Evolutionary conservation across 2,329 filamentous ascomycete species (phyloP).

Genomic region (Aspergillus sp.): DNA sequence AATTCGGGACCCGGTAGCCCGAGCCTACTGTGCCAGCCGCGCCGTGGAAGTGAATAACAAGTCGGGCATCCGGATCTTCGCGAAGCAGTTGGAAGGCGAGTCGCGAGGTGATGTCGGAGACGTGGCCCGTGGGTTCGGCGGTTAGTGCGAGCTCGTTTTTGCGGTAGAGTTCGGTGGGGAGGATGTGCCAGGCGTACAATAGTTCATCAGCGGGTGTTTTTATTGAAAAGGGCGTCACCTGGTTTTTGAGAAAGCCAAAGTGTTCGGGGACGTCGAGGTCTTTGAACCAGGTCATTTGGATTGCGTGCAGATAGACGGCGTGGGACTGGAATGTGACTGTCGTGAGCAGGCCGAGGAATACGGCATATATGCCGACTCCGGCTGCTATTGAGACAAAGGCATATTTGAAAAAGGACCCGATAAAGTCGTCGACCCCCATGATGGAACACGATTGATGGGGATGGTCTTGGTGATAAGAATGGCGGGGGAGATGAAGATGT

Average conservation of each 20-base stretch:
- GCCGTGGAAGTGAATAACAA: conserved; percentile 59
- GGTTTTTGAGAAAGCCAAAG: conserved; percentile 55
- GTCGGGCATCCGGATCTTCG: conserved; percentile 50
- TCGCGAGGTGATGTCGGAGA: conserved; percentile 40
- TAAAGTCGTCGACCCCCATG: background rate
- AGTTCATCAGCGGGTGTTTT: conserved; percentile 45
- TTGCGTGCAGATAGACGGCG: conserved; percentile 60
- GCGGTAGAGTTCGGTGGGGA: conserved; percentile 53
- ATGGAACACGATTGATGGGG: background rate
- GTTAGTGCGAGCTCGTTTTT: conserved; percentile 47
- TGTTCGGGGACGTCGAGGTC: conserved; percentile 54
- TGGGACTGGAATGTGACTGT: conserved; percentile 56
- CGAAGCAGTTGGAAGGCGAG: conserved; percentile 51
- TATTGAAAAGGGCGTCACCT: conserved; percentile 56
- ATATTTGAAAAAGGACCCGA: conserved; percentile 6
- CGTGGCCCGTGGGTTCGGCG: conserved; percentile 43
- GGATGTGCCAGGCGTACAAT: conserved; percentile 57
- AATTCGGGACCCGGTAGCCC: conserved; percentile 59
- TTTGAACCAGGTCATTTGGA: conserved; percentile 61
- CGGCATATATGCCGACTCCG: conserved; percentile 45
- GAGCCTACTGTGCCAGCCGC: conserved; percentile 62
- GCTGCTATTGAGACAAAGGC: conserved; percentile 13
- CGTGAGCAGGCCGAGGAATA: conserved; percentile 53
- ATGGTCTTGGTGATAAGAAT: too few relatives aligned
- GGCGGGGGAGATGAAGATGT: too few relatives aligned